Evolutionary conservation across 192 early-diverging fungal species (phyloP), one percentile per base, ranked within the genome.

Genomic region (Linnemannia hyalina): DNA sequence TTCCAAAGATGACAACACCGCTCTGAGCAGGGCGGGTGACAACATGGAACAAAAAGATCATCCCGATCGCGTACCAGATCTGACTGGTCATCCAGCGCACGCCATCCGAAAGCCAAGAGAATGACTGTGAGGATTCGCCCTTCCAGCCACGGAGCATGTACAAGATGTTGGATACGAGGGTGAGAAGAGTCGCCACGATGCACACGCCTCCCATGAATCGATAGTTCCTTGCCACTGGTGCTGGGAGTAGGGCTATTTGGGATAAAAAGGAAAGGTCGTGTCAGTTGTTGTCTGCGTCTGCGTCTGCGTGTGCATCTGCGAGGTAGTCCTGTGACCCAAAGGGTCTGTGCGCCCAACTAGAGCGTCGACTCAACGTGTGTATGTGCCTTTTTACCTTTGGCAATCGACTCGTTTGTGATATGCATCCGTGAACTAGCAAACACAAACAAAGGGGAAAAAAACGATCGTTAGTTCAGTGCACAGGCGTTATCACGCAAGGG

Each of bases 111-210:
- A 80, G 54, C 72, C 49, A 60, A 20, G 71, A 71, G 70, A 77
- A 86, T 54, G 73, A 77, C 11, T 71, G 70, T 9, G 70, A 74
- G 0, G 84, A 76, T 40, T 80, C 80, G 11, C 60, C 60, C 26
- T 86, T 78, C 84, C 84, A 86, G 29, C 84, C 84, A 4, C 84
- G 84, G 35, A 86, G 44, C 84, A 86, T 86, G 69, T 86, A 86
- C 29, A 86, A 52, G 0, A 86, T 54, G 63, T 86, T 86, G 65
- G 84, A 73, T 6, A 20, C 36, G 16, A 86, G 71, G 16, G 84
- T 86, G 8, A 86, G 71, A 2, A 49, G 40, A 0, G 79, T 73
- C 0, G 84, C 84, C 23, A 73, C 38, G 63, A 76, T 68, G 36
- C 84, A 86, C 0, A 81, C 84, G 46, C 54, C 79, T 46, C 84